A percentile compares a stretch with the other conserved stretches of the same genome.
These are phyloP conservation scores for Macroventuria anomochaeta DNA, from an alignment of 2,329 filamentous ascomycete genomes.

Conservation along the genomic window DNA sequence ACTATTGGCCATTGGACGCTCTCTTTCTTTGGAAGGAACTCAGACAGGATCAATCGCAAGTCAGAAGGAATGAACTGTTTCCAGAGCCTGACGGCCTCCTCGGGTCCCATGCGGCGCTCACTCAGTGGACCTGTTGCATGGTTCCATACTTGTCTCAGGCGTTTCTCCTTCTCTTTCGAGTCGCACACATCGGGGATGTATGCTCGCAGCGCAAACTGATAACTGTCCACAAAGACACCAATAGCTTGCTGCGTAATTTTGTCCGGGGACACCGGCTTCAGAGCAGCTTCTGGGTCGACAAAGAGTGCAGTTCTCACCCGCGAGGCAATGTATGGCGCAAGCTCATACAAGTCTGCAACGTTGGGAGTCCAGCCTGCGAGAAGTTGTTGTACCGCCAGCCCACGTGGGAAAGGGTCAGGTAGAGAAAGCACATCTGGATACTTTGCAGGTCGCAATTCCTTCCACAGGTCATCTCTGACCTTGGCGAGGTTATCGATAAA, in stretches of 20 bases:
- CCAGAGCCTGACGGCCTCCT: conserved; percentile 45
- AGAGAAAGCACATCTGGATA: conserved; percentile 35
- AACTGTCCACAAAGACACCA: conserved; percentile 46
- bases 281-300: conserved; percentile 22
- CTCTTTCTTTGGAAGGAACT: background rate
- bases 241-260: conserved; percentile 35
- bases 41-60: conserved; percentile 1
- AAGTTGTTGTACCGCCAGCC: conserved; percentile 46
- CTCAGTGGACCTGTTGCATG: conserved; percentile 40
- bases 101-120: conserved; percentile 28
- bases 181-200: conserved; percentile 25
- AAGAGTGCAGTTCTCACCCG: conserved; percentile 32
- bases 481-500: conserved; percentile 49
- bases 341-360: conserved; percentile 9
- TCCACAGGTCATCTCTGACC: conserved; percentile 44
- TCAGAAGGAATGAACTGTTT: background rate
- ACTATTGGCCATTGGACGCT: conserved; percentile 21
- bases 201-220: conserved; percentile 34
- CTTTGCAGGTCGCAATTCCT: conserved; percentile 26
- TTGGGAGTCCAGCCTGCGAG: conserved; percentile 22
- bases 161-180: conserved; percentile 19
- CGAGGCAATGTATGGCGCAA: conserved; percentile 36
- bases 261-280: conserved; percentile 27
- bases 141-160: conserved; percentile 33
- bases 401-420: conserved; percentile 39